These are phyloP conservation scores for Corchorus olitorius DNA, from an alignment of 345 rosid genomes.

Conservation along the genomic window DNA sequence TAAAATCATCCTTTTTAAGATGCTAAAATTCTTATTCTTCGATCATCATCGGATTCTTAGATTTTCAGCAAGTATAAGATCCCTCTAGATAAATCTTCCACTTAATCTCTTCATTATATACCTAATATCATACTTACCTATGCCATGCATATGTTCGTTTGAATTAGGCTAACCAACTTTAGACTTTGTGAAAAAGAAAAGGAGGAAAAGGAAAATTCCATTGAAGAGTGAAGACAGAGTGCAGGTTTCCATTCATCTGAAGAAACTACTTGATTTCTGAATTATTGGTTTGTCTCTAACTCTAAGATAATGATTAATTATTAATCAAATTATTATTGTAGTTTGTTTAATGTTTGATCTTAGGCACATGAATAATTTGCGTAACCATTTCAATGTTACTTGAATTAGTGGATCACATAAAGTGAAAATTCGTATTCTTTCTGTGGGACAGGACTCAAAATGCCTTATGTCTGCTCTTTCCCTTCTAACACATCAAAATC, in stretches of 20 bases:
- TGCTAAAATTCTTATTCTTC: constrained; percentile 41
- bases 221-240: neutral
- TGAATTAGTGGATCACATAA: constrained; percentile 24
- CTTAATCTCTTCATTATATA: constrained; percentile 10
- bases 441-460: constrained; percentile 33
- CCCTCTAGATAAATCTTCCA: constrained; percentile 25
- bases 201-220: neutral
- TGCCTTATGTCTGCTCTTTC: constrained; percentile 37
- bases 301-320: neutral
- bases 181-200: neutral
- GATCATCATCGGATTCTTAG: constrained; percentile 25
- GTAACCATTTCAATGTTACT: constrained; percentile 2
- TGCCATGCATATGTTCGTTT: neutral
- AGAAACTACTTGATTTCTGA: neutral
- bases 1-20: constrained; percentile 22
- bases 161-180: neutral
- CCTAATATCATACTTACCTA: neutral
- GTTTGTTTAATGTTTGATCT: neutral
- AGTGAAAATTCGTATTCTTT: constrained; percentile 43
- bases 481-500: constrained; percentile 27
- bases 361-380: neutral
- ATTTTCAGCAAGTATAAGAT: constrained; percentile 34
- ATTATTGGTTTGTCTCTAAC: neutral
- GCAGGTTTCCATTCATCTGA: neutral
- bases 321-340: neutral